Conservation (phyloP, 2,329 filamentous ascomycete species). For the Fusarium xylarioides region DNA sequence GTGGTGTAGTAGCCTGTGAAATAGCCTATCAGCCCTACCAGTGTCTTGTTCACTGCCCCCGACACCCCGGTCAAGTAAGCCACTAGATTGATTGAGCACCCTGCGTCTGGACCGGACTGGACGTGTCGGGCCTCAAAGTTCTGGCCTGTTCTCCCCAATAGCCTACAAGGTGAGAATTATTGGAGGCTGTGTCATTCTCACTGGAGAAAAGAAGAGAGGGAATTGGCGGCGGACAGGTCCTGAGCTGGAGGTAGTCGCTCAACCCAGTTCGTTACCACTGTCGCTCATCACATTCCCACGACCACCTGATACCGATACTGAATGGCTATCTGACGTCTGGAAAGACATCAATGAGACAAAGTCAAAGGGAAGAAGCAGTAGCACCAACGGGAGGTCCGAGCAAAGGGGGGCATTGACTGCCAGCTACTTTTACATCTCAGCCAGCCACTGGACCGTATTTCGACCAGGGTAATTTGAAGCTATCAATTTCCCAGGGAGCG, state of each 20-base stretch:
- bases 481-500: neutral
- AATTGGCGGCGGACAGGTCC: neutral
- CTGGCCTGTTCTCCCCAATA: neutral
- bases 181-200: neutral
- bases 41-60: neutral
- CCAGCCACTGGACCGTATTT: neutral
- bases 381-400: too few species aligned
- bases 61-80: neutral
- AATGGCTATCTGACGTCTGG: too few species aligned
- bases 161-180: neutral
- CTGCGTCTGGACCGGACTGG: neutral
- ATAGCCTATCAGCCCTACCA: neutral
- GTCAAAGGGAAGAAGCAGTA: too few species aligned
- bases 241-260: neutral
- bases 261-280: too few species aligned
- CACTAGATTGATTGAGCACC: neutral
- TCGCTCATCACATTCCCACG: neutral
- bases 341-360: too few species aligned
- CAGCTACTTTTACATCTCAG: conserved; percentile 17
- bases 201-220: neutral
- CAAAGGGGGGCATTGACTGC: neutral
- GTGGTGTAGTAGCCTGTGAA: neutral
- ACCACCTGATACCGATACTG: too few species aligned
- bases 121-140: neutral
- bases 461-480: neutral